Conservation (phyloP, 1,139 yeast genomes). For the Zygosaccharomyces sapae region DNA sequence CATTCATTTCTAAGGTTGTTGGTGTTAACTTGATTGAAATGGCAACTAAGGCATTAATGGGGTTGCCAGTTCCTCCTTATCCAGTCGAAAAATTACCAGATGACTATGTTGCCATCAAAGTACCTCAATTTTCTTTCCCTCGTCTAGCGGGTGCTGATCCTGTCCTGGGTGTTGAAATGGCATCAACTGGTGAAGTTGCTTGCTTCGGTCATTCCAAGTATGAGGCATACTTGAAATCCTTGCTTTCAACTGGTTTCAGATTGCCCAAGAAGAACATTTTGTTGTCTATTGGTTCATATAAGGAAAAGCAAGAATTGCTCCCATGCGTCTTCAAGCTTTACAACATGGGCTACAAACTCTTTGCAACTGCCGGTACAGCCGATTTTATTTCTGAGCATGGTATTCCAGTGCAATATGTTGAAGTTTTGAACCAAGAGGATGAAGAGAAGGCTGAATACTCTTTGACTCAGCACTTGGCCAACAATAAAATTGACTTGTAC, state of each 20-base stretch:
- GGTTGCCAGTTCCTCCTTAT: slow-evolving; percentile 79
- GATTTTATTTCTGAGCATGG: slow-evolving; percentile 95
- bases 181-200: slow-evolving; percentile 99
- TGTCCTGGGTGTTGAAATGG: slow-evolving; percentile 98
- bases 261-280: slow-evolving; percentile 93
- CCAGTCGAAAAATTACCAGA: slow-evolving; percentile 86
- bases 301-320: slow-evolving; percentile 89
- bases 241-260: slow-evolving; percentile 91
- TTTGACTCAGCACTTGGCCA: slow-evolving; percentile 91
- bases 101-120: slow-evolving; percentile 94
- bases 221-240: slow-evolving; percentile 93
- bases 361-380: slow-evolving; percentile 99
- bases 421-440: slow-evolving; percentile 68
- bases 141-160: slow-evolving; percentile 99
- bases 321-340: slow-evolving; percentile 80
- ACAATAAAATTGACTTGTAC: slow-evolving; percentile 92
- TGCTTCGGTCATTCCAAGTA: slow-evolving; percentile 93
- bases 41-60: slow-evolving; percentile 96
- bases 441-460: slow-evolving; percentile 91
- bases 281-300: slow-evolving; percentile 93
- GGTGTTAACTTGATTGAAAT: slow-evolving; percentile 95
- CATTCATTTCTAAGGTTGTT: slow-evolving; percentile 95
- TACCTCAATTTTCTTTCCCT: slow-evolving; percentile 96
- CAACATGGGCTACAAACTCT: slow-evolving; percentile 82
- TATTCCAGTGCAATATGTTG: slow-evolving; percentile 91